phyloP scores from a whole-genome alignment of 1,284 basidiomycete genomes.

The Austroboletus novae-zelandiae region DNA sequence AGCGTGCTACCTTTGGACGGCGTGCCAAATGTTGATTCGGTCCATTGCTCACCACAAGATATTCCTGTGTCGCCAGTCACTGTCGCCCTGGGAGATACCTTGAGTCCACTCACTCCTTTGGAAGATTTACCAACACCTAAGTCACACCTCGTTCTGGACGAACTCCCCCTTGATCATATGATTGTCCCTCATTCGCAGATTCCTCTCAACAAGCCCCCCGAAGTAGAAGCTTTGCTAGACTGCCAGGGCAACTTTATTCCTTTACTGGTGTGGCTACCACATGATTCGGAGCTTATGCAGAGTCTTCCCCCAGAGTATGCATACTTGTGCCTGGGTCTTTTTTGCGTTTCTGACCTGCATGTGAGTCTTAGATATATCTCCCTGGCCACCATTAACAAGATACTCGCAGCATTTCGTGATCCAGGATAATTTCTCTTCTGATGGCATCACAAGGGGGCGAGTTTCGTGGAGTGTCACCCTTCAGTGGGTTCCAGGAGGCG shows the following conservation, averaged over 20 bases:
- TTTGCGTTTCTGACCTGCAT: conserved; percentile 28
- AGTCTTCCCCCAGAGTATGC: conserved; percentile 23
- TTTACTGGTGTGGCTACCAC: conserved; percentile 27
- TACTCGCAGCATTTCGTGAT: conserved; percentile 12
- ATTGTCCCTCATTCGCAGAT: neutral
- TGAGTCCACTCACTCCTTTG: neutral
- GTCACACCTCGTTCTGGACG: neutral
- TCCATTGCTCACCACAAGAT: neutral
- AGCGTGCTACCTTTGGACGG: neutral
- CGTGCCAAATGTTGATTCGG: neutral
- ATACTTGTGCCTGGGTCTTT: conserved; percentile 30
- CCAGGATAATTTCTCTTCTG: neutral
- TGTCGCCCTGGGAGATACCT: neutral
- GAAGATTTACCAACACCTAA: neutral
- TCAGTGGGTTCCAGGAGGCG: conserved; percentile 32
- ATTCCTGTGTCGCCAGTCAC: neutral
- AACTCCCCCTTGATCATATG: too few species aligned
- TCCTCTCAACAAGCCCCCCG: conserved; percentile 24
- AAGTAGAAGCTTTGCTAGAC: conserved; percentile 23
- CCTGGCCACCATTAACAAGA: conserved; percentile 4
- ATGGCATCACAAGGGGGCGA: conserved; percentile 14
- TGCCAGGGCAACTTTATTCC: conserved; percentile 17
- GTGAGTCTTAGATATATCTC: conserved; percentile 18
- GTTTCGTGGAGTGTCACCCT: conserved; percentile 29
- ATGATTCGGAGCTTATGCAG: conserved; percentile 16